Base-by-base conservation (phyloP, 441 rosid genomes). In the Arabidopsis lyrata region DNA sequence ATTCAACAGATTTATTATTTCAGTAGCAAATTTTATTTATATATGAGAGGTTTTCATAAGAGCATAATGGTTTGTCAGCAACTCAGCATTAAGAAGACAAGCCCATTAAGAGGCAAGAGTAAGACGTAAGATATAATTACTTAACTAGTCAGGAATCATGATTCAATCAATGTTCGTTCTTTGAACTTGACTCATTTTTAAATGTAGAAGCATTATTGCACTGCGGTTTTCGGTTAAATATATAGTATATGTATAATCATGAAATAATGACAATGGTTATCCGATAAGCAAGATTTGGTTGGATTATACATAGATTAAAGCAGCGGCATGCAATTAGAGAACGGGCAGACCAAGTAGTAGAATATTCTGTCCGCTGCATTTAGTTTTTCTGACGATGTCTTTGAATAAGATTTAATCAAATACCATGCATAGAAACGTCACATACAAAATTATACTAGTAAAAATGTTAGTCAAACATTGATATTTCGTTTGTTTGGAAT, bases 131-230 rank as follows among this genome's bases (percentile, higher is more conserved):
- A 20, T 44, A 41, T 12, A 5, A 29, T 29, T 29, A 29, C 27
- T 5, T 44, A 47, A 66, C 6, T 66, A 38, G 34, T 4, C 31
- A 20, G n/a, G 5, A 27, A 54, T 5, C 27, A 29, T 27, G 53
- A 6, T 38, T 27, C 31, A 58, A 55, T 69, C 45, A 70, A 1
- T 62, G 69, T 53, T 72, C 44, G 54, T 72, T 53, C 69, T 31
- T 62, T 63, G 63, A 71, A 71, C 61, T 53, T 50, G 20, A 36
- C 34, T 36, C 8, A 0, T 66, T 11, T 70, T 29, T 18, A 7
- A 29, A 16, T 29, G 34, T 38, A 22, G 13, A 8, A 48, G 34
- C 69, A 72, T 62, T 50, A 53, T 72, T 61, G 44, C 15, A 50
- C 9, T 60, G 41, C 18, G 32, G 1, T 12, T 35, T 15, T 49